Evolutionary conservation across 352 stramenopile genomes (phyloP).

Genomic region (Pseudoperonospora humuli): DNA sequence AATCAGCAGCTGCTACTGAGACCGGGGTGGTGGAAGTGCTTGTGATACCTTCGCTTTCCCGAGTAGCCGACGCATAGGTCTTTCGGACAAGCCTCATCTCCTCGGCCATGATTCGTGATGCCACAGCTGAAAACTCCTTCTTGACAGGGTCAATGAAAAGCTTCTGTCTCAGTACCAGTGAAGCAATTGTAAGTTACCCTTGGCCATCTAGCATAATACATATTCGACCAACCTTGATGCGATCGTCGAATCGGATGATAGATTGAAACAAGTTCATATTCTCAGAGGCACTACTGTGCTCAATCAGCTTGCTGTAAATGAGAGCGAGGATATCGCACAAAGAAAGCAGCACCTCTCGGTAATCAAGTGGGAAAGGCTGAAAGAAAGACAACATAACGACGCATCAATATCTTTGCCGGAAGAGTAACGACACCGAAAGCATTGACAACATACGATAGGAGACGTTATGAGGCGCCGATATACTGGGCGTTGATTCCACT

Average conservation of each 20-base stretch:
- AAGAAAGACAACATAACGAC: slow-evolving; percentile 6
- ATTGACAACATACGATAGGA: slow-evolving; percentile 42
- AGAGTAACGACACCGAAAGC: not conserved
- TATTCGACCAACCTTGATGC: slow-evolving; percentile 51
- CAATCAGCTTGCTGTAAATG: slow-evolving; percentile 77
- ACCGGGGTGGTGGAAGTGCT: not conserved
- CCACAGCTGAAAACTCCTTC: slow-evolving; percentile 69
- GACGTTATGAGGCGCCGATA: slow-evolving; percentile 66
- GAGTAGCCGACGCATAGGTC: slow-evolving; percentile 26
- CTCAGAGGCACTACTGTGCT: slow-evolving; percentile 64
- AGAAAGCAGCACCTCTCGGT: slow-evolving; percentile 72
- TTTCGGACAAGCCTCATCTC: slow-evolving; percentile 56
- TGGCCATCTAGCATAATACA: not conserved
- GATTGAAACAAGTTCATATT: slow-evolving; percentile 72
- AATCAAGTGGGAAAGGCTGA: slow-evolving; percentile 75
- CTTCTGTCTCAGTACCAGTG: slow-evolving; percentile 38
- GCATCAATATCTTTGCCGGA: not conserved
- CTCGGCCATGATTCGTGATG: slow-evolving; percentile 42
- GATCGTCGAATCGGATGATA: slow-evolving; percentile 71
- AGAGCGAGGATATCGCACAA: slow-evolving; percentile 76
- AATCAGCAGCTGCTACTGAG: not conserved
- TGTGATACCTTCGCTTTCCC: not conserved
- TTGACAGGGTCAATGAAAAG: slow-evolving; percentile 75
- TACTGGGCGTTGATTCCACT: slow-evolving; percentile 78
- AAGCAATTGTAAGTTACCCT: not conserved